Conservation (phyloP, 2,329 filamentous ascomycete genomes). For the Colletotrichum melonis region DNA sequence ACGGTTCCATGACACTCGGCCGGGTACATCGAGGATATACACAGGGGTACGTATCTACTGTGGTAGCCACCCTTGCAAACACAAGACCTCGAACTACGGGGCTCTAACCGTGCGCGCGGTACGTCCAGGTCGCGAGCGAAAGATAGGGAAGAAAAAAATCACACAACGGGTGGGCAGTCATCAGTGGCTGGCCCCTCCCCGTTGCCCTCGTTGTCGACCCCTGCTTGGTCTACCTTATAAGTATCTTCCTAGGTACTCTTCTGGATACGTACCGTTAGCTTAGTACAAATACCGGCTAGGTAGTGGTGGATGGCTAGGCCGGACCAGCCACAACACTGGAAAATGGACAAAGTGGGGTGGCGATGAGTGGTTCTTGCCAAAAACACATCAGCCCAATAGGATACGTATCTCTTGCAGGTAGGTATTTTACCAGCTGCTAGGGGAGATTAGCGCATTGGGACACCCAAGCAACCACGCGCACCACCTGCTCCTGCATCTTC, state of each 20-base stretch:
- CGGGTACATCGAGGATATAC: background rate
- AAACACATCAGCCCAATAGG: background rate
- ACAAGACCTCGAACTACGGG: conserved; percentile 17
- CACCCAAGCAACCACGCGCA: conserved; percentile 24
- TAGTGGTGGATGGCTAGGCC: conserved; percentile 2
- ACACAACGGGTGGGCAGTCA: background rate
- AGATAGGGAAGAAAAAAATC: background rate
- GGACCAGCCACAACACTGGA: conserved; percentile 18
- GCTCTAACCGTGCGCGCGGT: conserved; percentile 44
- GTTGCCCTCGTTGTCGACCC: conserved; percentile 18
- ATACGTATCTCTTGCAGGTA: conserved; percentile 6
- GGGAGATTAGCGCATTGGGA: conserved; percentile 17
- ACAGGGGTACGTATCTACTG: background rate
- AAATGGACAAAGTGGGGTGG: background rate
- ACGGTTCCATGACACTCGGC: background rate
- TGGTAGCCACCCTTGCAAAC: conserved; percentile 17
- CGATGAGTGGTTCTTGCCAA: background rate
- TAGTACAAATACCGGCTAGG: background rate
- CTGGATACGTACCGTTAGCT: background rate
- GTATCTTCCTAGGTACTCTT: background rate
- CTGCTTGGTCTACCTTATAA: background rate
- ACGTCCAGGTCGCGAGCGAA: conserved; percentile 25
- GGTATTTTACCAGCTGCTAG: background rate
- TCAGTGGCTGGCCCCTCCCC: conserved; percentile 13
- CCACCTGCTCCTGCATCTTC: background rate